Evolutionary conservation across 352 stramenopile genomes (phyloP).

Genomic region (Pythium dissimile): DNA sequence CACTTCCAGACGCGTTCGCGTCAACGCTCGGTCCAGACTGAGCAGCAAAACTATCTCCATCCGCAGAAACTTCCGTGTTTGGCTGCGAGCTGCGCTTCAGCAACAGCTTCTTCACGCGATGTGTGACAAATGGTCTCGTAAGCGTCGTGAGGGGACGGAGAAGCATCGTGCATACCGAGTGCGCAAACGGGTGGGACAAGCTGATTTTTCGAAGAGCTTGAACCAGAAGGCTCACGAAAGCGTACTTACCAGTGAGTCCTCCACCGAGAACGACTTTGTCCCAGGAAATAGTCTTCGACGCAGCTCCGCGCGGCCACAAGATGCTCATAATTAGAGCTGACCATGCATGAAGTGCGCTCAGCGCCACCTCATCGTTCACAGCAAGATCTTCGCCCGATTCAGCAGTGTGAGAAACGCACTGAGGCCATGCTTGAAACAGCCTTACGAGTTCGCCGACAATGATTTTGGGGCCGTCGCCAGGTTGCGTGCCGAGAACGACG

Average conservation of each 20-base stretch:
- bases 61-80: background rate
- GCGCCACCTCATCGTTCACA: slow-evolving; percentile 60
- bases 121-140: slow-evolving; percentile 76
- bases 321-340: slow-evolving; percentile 85
- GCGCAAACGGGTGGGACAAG: slow-evolving; percentile 69
- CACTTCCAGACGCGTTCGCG: background rate
- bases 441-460: slow-evolving; percentile 74
- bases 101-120: slow-evolving; percentile 59
- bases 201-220: slow-evolving; percentile 77
- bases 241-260: slow-evolving; percentile 65
- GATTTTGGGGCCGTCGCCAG: slow-evolving; percentile 67
- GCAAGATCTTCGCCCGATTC: slow-evolving; percentile 15
- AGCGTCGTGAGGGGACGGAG: slow-evolving; percentile 76
- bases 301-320: slow-evolving; percentile 75
- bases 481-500: slow-evolving; percentile 62
- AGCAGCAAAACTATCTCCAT: background rate
- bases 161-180: slow-evolving; percentile 74
- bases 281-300: slow-evolving; percentile 69
- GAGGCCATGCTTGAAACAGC: slow-evolving; percentile 66
- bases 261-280: slow-evolving; percentile 74
- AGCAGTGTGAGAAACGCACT: background rate
- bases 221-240: slow-evolving; percentile 72
- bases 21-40: too few relatives aligned
- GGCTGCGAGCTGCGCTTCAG: slow-evolving; percentile 35
- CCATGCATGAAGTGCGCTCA: slow-evolving; percentile 83